Evolutionary conservation across 2,329 filamentous ascomycete genomes (phyloP), one percentile per base, ranked within the genome.

Genomic region (Ustilaginoidea virens): DNA sequence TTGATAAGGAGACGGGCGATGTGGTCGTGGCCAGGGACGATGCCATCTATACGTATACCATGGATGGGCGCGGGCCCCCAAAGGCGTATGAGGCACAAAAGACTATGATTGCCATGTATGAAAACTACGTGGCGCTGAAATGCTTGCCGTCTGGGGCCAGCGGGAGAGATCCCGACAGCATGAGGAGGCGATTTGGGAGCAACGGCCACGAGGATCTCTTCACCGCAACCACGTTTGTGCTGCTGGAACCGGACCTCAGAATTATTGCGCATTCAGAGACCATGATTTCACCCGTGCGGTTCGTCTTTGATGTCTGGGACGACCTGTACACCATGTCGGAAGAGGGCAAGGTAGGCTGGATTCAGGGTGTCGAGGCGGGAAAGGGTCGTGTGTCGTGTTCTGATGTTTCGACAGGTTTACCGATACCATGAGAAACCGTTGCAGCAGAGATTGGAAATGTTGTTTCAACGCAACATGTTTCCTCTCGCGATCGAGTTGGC

Each of bases 401-500:
- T 37, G 18, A 33, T 5, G 10, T 23, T 9, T 7, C 8, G n/a
- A n/a, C 37, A 86, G 79, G 69, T 93, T 28, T 78, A 77, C 43
- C 75, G 79, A 23, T 96, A 94, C 43, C 82, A 85, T 42, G 87
- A 98, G 48, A 94, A 92, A 53, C 66, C 77, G 0, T 67, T 98
- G 9, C 79, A 86, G 40, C 86, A 94, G 49, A 82, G 90, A 45
- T 64, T 98, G 1, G 87, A 96, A 38, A 80, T 96, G 46, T 60
- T 98, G 5, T 98, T 93, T 44, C 83, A 93, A 43, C 74, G 87
- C 29, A 93, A 94, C 46, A 72, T 96, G 36, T 98, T 87, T 44
- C 75, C 87, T 1, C 59, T 92, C 27, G 90, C 90, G 2, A 90
- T 96, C 39, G 92, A 87, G 43, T 62, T 98, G 32, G 90, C 90